Evolutionary conservation across 2,329 filamentous ascomycete species (phyloP).

Genomic region (Aspergillus quadrilineatus): DNA sequence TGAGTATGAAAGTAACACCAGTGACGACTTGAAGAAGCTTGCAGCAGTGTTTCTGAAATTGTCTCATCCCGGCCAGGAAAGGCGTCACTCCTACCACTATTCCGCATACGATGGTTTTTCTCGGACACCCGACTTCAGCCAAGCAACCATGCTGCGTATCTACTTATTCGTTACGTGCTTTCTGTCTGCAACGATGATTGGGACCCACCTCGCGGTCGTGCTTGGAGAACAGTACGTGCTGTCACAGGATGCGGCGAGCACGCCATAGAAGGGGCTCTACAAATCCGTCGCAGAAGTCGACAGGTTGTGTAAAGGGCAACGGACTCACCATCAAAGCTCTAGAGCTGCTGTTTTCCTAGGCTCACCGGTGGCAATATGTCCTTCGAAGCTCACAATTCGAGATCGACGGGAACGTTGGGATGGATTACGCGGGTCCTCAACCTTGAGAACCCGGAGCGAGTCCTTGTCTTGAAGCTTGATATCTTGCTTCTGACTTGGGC

Average conservation of each 20-base stretch:
- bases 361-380: neutral
- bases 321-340: neutral
- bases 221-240: neutral
- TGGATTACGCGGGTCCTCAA: neutral
- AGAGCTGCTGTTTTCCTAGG: neutral
- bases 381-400: neutral
- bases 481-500: slow-evolving; percentile 8
- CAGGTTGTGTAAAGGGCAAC: neutral
- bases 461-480: slow-evolving; percentile 12
- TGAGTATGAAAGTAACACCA: neutral
- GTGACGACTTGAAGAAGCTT: neutral
- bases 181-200: neutral
- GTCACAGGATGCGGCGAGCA: neutral
- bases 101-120: neutral
- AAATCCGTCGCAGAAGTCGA: neutral
- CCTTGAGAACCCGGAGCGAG: neutral
- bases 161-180: neutral
- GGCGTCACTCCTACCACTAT: slow-evolving; percentile 4
- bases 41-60: neutral
- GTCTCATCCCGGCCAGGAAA: slow-evolving; percentile 14
- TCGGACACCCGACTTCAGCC: neutral
- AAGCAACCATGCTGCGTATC: neutral
- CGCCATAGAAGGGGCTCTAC: neutral
- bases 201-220: neutral
- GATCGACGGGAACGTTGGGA: neutral